Evolutionary conservation across 768 basidiomycete genomes (phyloP).

Genomic region (Tricholoma hemisulphureum): DNA sequence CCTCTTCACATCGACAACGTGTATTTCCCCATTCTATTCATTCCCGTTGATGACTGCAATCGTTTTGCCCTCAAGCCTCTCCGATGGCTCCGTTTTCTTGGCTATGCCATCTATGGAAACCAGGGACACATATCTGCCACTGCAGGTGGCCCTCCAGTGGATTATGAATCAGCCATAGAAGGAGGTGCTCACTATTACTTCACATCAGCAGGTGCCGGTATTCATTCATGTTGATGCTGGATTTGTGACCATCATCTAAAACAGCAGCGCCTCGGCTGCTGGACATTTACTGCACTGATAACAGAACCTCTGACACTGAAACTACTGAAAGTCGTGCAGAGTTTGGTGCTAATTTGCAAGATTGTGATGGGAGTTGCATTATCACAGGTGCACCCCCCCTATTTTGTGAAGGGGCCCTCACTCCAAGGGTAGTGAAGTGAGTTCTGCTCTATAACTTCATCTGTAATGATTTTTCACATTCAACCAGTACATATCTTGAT

Average conservation of each 20-base stretch:
- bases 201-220: slow-evolving; percentile 3
- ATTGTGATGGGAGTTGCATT: background rate
- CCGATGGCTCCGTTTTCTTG: slow-evolving; percentile 18
- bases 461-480: background rate
- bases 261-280: background rate
- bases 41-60: slow-evolving; percentile 4
- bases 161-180: slow-evolving; percentile 7
- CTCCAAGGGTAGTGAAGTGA: background rate
- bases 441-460: slow-evolving; percentile 2
- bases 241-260: background rate
- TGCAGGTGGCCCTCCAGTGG: slow-evolving; percentile 11
- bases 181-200: slow-evolving; percentile 8
- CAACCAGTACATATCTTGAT: background rate
- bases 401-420: background rate
- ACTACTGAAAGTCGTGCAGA: background rate
- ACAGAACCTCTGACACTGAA: background rate
- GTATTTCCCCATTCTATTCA: background rate
- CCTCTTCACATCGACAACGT: background rate
- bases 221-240: background rate
- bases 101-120: slow-evolving; percentile 13
- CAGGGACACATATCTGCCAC: slow-evolving; percentile 7
- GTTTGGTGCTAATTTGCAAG: background rate
- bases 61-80: slow-evolving; percentile 13
- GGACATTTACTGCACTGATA: background rate
- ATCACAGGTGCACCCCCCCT: background rate